Evolutionary conservation across 2,329 filamentous ascomycete genomes (phyloP).

Genomic region (Acarospora socialis): DNA sequence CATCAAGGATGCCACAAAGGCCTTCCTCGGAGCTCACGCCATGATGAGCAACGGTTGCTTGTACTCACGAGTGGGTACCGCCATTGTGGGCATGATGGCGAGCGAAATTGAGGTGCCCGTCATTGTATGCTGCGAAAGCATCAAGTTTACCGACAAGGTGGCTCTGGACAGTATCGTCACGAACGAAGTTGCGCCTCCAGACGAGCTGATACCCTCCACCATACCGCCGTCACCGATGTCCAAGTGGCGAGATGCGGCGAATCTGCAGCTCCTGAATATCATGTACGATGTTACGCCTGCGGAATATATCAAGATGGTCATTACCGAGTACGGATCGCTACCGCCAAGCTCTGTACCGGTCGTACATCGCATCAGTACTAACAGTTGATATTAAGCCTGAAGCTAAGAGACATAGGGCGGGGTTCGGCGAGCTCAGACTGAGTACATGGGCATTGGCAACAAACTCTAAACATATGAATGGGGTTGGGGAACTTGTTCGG

Average conservation of each 20-base stretch:
- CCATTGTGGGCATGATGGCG: constrained; percentile 72
- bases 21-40: constrained; percentile 77
- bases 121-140: constrained; percentile 79
- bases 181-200: constrained; percentile 76
- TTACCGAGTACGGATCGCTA: constrained; percentile 80
- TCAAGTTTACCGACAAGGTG: constrained; percentile 88
- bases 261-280: constrained; percentile 53
- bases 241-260: constrained; percentile 44
- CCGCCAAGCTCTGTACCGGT: constrained; percentile 75
- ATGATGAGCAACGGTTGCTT: constrained; percentile 92
- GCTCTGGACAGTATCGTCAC: constrained; percentile 84
- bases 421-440: background rate
- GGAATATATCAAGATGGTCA: constrained; percentile 72
- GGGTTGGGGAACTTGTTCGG: too few relatives aligned
- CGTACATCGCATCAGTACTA: constrained; percentile 45
- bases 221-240: constrained; percentile 27
- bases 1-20: constrained; percentile 55
- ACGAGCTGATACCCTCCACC: constrained; percentile 40
- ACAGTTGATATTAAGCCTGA: constrained; percentile 13
- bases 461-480: background rate
- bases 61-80: constrained; percentile 77
- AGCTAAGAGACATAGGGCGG: background rate
- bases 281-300: constrained; percentile 88
- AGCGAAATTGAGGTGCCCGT: constrained; percentile 63
- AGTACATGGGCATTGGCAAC: background rate